Conservation (phyloP, 192 early-diverging fungal species). For the Coemansia sp. region DNA sequence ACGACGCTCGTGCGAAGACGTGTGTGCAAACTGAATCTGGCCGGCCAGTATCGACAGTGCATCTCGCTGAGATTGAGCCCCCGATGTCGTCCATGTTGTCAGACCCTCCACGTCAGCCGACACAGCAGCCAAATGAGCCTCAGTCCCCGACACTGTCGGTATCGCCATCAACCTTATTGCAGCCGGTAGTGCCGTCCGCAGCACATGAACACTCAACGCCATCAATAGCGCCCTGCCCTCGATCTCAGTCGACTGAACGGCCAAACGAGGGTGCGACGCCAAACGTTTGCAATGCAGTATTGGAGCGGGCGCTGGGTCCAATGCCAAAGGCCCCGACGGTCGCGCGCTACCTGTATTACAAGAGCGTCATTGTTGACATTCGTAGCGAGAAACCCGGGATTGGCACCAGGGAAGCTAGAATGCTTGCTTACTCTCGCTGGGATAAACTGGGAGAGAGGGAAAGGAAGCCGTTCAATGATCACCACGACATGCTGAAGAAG, state of each 20-base stretch:
- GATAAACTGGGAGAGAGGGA: neutral
- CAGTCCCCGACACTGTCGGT: too few relatives aligned
- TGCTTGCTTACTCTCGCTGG: neutral
- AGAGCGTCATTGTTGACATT: neutral
- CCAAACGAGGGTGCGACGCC: too few relatives aligned
- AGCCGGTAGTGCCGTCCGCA: too few relatives aligned
- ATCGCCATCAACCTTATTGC: too few relatives aligned
- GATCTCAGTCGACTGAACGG: neutral
- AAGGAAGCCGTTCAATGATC: neutral
- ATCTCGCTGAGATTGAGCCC: neutral
- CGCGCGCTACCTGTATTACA: neutral
- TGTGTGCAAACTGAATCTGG: neutral
- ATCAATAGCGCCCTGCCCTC: neutral
- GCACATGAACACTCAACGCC: neutral
- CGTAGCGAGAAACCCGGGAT: neutral
- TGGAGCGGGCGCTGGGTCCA: too few relatives aligned
- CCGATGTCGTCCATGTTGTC: too few relatives aligned
- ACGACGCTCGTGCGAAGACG: slow-evolving; percentile 2
- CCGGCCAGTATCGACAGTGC: neutral
- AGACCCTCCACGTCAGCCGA: too few relatives aligned
- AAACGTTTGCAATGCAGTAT: too few relatives aligned
- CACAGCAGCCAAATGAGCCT: too few relatives aligned
- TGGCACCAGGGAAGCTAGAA: neutral
- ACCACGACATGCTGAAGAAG: neutral
- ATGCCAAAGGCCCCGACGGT: neutral